Base-by-base conservation (phyloP, 345 rosid species). In the Heritiera littoralis region DNA sequence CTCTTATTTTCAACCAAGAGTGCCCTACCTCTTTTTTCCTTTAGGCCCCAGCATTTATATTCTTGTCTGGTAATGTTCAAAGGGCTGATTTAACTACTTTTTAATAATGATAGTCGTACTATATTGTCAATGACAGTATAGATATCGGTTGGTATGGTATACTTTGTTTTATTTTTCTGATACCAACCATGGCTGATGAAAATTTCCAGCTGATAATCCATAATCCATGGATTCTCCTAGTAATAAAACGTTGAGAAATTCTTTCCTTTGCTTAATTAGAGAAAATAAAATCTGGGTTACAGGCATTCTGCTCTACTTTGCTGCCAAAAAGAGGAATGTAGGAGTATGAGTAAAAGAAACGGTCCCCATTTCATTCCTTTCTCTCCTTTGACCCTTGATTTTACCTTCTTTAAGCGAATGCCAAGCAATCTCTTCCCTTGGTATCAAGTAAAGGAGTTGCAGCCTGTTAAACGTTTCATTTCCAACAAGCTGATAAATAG, bases 361-460 rank as follows among this genome's bases (percentile, higher is more conserved):
- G 78, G 58, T 48, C 78, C 28, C 70, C 45, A 76, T 17, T 35
- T 49, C 79, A 77, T 77, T 77, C 79, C 60, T 77, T 77, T 61
- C 79, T 38, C 72, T 60, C 20, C 69, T 35, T 49, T 45, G 9
- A 48, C 55, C 66, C 40, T 20, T 6, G 59, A 5, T 12, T 11
- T 59, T 14, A 75, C 67, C 54, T 9, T 10, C 14, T 40, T 63
- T 46, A 80, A 48, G 40, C 58, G 6, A 65, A 45, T 46, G 51
- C 4, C 35, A 81, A 81, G 82, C 76, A 65, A 81, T 13, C 85
- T 72, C 81, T 80, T 78, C 45, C 84, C 77, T 48, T 79, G 10
- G 10, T 14, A 40, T 20, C 69, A 75, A 81, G 79, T 41, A 78
- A 79, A 49, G 48, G 28, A n/a, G 32, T 18, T 46, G 18, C 23